Percentiles rank a stretch among this genome's conserved stretches.
Evolutionary conservation across 192 early-diverging fungal species (phyloP).

Genomic region (Coemansia sp.): DNA sequence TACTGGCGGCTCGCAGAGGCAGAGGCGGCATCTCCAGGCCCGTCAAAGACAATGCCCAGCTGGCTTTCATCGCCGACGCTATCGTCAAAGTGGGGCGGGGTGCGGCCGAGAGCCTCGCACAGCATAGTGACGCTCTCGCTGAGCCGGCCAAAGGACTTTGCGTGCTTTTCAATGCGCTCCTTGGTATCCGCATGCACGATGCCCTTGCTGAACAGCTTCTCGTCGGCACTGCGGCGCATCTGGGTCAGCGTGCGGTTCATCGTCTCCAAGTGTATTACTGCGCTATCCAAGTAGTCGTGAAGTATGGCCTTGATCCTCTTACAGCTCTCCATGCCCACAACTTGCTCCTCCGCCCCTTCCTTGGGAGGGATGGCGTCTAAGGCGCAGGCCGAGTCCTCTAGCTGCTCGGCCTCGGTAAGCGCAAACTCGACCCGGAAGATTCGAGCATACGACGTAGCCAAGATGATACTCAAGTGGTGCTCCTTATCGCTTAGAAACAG

Average conservation of each 20-base stretch:
- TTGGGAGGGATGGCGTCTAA: neutral
- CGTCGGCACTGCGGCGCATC: constrained; percentile 73
- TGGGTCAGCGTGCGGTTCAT: constrained; percentile 63
- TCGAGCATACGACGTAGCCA: constrained; percentile 36
- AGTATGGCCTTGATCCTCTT: constrained; percentile 24
- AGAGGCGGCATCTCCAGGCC: constrained; percentile 8
- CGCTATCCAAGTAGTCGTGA: constrained; percentile 41
- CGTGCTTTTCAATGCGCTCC: constrained; percentile 31
- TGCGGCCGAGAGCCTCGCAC: constrained; percentile 68
- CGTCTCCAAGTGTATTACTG: constrained; percentile 25
- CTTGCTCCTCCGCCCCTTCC: neutral
- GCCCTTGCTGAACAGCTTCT: constrained; percentile 77
- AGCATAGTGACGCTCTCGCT: constrained; percentile 52
- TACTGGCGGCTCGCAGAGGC: constrained; percentile 4
- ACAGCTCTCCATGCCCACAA: constrained; percentile 26
- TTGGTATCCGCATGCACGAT: constrained; percentile 41
- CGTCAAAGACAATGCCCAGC: constrained; percentile 48
- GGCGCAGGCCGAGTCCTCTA: constrained; percentile 7
- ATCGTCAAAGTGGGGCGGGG: constrained; percentile 77
- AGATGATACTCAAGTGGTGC: constrained; percentile 38
- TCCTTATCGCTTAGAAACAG: constrained; percentile 44
- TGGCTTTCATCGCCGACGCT: constrained; percentile 56
- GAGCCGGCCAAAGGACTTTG: constrained; percentile 27
- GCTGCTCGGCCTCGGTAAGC: constrained; percentile 12
- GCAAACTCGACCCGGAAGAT: constrained; percentile 30